Conservation (phyloP, 768 basidiomycete genomes). For the Phlegmacium glaucopus region DNA sequence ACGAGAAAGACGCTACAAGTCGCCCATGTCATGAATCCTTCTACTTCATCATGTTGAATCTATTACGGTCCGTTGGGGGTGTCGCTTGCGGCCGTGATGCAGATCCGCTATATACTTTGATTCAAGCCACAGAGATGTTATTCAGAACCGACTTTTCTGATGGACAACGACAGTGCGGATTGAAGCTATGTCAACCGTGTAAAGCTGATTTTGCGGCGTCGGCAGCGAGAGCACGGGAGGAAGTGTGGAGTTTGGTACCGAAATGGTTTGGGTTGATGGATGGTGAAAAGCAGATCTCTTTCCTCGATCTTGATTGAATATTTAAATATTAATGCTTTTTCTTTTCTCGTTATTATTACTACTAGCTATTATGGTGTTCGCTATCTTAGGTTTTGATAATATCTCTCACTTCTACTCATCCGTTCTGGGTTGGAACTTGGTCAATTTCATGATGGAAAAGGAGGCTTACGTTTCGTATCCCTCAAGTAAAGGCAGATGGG, state of each 20-base stretch:
- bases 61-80: slow-evolving; percentile 66
- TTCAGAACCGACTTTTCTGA: slow-evolving; percentile 67
- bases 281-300: slow-evolving; percentile 11
- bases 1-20: slow-evolving; percentile 30
- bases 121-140: slow-evolving; percentile 71
- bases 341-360: not conserved
- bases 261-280: slow-evolving; percentile 58
- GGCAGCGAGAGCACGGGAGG: slow-evolving; percentile 46
- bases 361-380: not conserved
- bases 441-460: too few species aligned
- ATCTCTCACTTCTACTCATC: too few species aligned
- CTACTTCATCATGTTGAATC: slow-evolving; percentile 73
- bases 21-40: slow-evolving; percentile 61
- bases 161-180: slow-evolving; percentile 50
- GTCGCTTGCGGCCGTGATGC: slow-evolving; percentile 71
- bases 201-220: slow-evolving; percentile 46
- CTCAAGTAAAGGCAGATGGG: too few species aligned
- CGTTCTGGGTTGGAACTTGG: too few species aligned
- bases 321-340: not conserved
- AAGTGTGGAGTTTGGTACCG: slow-evolving; percentile 61
- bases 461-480: too few species aligned
- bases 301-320: slow-evolving; percentile 17
- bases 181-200: slow-evolving; percentile 29
- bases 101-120: slow-evolving; percentile 67
- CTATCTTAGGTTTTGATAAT: not conserved